These are phyloP conservation scores for Heritiera littoralis DNA, from an alignment of 345 rosid genomes.

Conservation along the genomic window DNA sequence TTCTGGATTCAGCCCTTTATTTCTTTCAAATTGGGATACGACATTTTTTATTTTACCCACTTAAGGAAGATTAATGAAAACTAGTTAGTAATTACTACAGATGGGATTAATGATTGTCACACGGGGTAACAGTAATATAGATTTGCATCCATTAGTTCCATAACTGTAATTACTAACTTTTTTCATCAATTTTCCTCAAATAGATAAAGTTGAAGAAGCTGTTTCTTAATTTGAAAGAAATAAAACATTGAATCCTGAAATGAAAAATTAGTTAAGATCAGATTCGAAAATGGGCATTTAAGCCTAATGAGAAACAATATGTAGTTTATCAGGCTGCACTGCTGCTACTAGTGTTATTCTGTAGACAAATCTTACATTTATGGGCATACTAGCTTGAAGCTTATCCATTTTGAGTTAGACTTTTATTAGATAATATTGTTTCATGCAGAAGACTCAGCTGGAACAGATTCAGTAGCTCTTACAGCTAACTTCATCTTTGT, in stretches of 20 bases:
- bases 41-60: background rate
- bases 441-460: conserved; percentile 42
- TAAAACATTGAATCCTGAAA: background rate
- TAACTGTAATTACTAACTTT: background rate
- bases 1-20: background rate
- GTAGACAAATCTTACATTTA: background rate
- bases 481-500: conserved; percentile 84
- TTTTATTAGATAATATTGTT: conserved; percentile 6
- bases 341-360: conserved; percentile 3
- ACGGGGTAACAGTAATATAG: background rate
- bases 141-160: background rate
- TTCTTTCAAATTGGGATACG: background rate
- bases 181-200: background rate
- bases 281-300: background rate
- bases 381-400: background rate
- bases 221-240: background rate
- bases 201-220: background rate
- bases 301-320: background rate
- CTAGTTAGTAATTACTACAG: background rate
- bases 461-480: conserved; percentile 61
- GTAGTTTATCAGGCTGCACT: background rate
- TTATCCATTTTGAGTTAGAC: background rate
- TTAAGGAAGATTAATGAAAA: background rate
- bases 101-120: background rate
- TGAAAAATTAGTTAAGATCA: background rate